Evolutionary conservation across 352 stramenopile genomes (phyloP).

Genomic region (Globisporangium emineosum): DNA sequence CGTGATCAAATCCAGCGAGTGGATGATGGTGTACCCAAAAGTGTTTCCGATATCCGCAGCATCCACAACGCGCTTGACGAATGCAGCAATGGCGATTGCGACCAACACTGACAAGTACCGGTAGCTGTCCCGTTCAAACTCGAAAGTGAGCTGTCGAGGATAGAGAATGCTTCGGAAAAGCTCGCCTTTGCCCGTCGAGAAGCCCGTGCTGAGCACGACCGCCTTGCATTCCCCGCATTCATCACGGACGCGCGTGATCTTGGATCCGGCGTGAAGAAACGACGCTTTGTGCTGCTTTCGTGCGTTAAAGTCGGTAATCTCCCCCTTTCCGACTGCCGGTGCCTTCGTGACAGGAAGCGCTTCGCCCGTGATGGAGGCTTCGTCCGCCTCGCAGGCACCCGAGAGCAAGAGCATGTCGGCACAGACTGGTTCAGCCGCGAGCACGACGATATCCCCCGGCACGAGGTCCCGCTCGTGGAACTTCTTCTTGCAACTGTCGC

Average conservation of each 20-base stretch:
- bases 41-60: conserved; percentile 24
- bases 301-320: conserved; percentile 27
- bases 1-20: conserved; percentile 54
- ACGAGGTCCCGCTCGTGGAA: conserved; percentile 57
- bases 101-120: conserved; percentile 42
- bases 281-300: conserved; percentile 38
- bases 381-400: conserved; percentile 61
- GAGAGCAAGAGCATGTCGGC: conserved; percentile 57
- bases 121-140: conserved; percentile 68
- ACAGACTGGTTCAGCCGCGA: conserved; percentile 53
- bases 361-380: conserved; percentile 73
- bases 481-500: conserved; percentile 38
- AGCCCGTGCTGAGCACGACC: conserved; percentile 55
- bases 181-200: conserved; percentile 61
- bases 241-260: conserved; percentile 17
- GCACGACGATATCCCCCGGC: conserved; percentile 61
- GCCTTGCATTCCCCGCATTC: conserved; percentile 23
- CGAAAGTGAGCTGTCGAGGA: conserved; percentile 43
- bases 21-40: conserved; percentile 4
- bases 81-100: conserved; percentile 7
- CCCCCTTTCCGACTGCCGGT: conserved; percentile 12
- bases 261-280: conserved; percentile 53
- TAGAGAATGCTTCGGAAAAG: conserved; percentile 67
- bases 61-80: conserved; percentile 37
- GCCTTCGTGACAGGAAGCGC: conserved; percentile 71